A percentile compares a stretch with the other conserved stretches of the same genome.
Evolutionary conservation across 2,329 filamentous ascomycete genomes (phyloP).

Genomic region (Xylariaceae sp.): DNA sequence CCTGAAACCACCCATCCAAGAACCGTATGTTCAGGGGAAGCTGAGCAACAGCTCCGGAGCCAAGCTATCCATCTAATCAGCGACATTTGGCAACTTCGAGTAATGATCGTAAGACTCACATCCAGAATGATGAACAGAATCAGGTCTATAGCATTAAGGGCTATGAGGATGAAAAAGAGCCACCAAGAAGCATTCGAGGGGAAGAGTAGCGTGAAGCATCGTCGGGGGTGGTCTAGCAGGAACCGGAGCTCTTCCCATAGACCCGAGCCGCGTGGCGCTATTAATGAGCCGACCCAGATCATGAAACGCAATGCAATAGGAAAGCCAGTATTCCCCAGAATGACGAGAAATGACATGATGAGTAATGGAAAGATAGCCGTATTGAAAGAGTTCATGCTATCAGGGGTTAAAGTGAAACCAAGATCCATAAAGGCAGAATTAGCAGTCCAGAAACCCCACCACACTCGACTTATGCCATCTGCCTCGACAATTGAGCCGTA

Average conservation of each 20-base stretch:
- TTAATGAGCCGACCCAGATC: slow-evolving; percentile 79
- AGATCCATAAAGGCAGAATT: slow-evolving; percentile 92
- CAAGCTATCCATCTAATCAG: slow-evolving; percentile 58
- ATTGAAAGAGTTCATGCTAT: slow-evolving; percentile 93
- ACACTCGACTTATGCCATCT: slow-evolving; percentile 69
- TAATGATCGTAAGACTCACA: slow-evolving; percentile 54
- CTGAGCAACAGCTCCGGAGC: slow-evolving; percentile 69
- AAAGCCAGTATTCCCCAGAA: slow-evolving; percentile 95
- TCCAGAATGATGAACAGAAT: slow-evolving; percentile 93
- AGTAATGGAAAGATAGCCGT: slow-evolving; percentile 76
- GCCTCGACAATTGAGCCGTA: slow-evolving; percentile 71
- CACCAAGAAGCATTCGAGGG: slow-evolving; percentile 92
- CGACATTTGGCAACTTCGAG: background rate
- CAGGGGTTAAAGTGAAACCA: slow-evolving; percentile 89
- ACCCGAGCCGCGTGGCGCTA: slow-evolving; percentile 68
- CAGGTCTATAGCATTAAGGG: slow-evolving; percentile 83
- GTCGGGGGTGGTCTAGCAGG: slow-evolving; percentile 89
- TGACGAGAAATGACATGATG: slow-evolving; percentile 82
- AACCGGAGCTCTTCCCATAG: slow-evolving; percentile 92
- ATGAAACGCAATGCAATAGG: slow-evolving; percentile 92
- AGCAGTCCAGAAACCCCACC: slow-evolving; percentile 93
- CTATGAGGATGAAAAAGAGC: slow-evolving; percentile 84
- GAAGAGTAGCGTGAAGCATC: slow-evolving; percentile 95
- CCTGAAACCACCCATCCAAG: slow-evolving; percentile 88
- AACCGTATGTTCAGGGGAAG: slow-evolving; percentile 77